A percentile compares a stretch with the other conserved stretches of the same genome.
Conservation (phyloP, 352 stramenopile species). For the Phytophthora nicotianae region DNA sequence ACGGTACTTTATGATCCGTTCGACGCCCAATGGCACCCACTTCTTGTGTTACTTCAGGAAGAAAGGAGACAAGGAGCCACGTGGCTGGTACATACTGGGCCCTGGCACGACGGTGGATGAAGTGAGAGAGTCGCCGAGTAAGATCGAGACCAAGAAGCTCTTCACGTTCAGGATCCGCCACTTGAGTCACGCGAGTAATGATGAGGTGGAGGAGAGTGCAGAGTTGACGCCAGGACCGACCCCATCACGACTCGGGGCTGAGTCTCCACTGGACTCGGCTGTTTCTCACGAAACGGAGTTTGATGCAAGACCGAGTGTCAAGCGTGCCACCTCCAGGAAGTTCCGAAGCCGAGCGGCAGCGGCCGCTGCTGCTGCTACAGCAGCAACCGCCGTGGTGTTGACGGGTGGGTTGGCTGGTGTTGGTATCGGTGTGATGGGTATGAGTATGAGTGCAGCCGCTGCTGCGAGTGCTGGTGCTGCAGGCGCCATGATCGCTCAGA, state of each 20-base stretch:
- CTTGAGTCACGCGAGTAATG: constrained; percentile 50
- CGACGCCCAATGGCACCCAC: constrained; percentile 75
- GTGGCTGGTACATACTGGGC: constrained; percentile 81
- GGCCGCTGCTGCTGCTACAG: constrained; percentile 71
- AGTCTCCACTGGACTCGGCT: constrained; percentile 36
- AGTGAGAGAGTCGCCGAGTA: constrained; percentile 83
- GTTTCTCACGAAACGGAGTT: constrained; percentile 39
- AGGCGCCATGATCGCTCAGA: constrained; percentile 75
- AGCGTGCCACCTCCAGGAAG: constrained; percentile 54
- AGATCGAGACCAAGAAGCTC: constrained; percentile 88
- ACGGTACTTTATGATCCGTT: constrained; percentile 90
- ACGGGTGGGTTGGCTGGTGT: constrained; percentile 80
- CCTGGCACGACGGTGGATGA: constrained; percentile 85
- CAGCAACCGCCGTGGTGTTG: constrained; percentile 77
- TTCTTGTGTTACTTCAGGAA: constrained; percentile 87
- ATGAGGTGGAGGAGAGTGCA: constrained; percentile 53
- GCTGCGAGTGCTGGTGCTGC: constrained; percentile 75
- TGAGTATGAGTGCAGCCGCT: constrained; percentile 82
- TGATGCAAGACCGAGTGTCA: constrained; percentile 50
- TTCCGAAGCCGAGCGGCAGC: constrained; percentile 72
- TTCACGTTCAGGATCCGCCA: constrained; percentile 86
- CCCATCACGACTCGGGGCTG: constrained; percentile 29
- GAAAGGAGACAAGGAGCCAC: constrained; percentile 84
- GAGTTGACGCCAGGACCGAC: constrained; percentile 31
- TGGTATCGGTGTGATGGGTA: constrained; percentile 76